Conservation (phyloP, 352 stramenopile species). For the Pythium dissimile region DNA sequence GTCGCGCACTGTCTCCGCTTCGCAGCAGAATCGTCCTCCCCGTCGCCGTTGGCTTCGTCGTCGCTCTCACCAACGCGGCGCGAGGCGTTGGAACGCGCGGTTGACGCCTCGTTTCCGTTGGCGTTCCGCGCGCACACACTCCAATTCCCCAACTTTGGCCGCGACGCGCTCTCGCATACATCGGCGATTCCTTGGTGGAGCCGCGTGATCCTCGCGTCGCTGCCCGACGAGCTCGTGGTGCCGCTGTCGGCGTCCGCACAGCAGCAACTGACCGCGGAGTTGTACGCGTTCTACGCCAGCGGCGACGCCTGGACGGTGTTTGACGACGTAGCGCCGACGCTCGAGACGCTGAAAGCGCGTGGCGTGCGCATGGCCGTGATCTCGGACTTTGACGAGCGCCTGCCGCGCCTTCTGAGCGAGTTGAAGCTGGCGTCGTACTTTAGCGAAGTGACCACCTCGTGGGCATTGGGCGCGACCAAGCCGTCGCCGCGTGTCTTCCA, state of each 20-base stretch:
- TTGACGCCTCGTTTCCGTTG: slow-evolving; percentile 11
- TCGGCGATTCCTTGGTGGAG: slow-evolving; percentile 57
- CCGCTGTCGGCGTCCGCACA: not conserved
- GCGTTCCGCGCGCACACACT: slow-evolving; percentile 34
- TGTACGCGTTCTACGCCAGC: slow-evolving; percentile 55
- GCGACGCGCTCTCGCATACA: not conserved
- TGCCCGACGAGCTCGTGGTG: slow-evolving; percentile 27
- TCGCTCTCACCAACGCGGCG: slow-evolving; percentile 11
- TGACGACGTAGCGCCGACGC: slow-evolving; percentile 36
- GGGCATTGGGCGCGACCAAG: slow-evolving; percentile 42
- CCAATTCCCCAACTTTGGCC: slow-evolving; percentile 50
- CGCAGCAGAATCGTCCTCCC: too few relatives aligned
- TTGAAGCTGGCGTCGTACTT: slow-evolving; percentile 48
- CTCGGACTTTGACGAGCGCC: slow-evolving; percentile 79
- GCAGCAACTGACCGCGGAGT: slow-evolving; percentile 29
- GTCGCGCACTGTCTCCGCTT: slow-evolving; percentile 36
- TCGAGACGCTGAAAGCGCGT: slow-evolving; percentile 29
- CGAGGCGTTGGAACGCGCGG: slow-evolving; percentile 4
- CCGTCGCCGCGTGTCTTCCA: slow-evolving; percentile 55
- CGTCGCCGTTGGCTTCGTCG: slow-evolving; percentile 7
- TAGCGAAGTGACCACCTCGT: slow-evolving; percentile 59
- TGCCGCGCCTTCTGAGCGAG: slow-evolving; percentile 38
- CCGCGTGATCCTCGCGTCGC: slow-evolving; percentile 41
- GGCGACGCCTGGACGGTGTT: slow-evolving; percentile 61
- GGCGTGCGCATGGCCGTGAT: slow-evolving; percentile 52